These are phyloP conservation scores for Myrica gale DNA, from an alignment of 306 rosid species.

Conservation along the genomic window DNA sequence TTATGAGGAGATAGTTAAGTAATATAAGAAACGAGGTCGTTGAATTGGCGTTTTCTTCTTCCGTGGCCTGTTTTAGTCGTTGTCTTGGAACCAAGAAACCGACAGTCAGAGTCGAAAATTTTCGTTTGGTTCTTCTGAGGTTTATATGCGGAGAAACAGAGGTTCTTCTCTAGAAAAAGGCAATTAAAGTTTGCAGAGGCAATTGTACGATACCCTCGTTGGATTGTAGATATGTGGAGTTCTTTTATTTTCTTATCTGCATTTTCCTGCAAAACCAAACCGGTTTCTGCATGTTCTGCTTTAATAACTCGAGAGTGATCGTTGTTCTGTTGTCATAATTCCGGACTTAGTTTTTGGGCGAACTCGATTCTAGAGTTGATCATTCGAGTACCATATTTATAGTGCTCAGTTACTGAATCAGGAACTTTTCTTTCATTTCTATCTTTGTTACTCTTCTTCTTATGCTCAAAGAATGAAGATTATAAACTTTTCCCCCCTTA, in stretches of 20 bases:
- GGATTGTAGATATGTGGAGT: not conserved
- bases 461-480: not conserved
- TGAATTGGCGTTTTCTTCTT: not conserved
- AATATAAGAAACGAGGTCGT: not conserved
- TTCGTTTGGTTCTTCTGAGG: not conserved
- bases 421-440: not conserved
- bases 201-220: not conserved
- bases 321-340: not conserved
- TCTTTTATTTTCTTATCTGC: not conserved
- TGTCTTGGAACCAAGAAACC: not conserved
- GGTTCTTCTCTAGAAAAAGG: not conserved
- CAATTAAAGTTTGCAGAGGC: not conserved
- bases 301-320: not conserved
- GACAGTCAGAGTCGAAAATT: not conserved
- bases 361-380: not conserved
- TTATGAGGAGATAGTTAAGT: constrained; percentile 1
- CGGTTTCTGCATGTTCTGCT: not conserved
- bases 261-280: not conserved
- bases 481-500: not conserved
- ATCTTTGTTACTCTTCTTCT: not conserved
- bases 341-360: not conserved
- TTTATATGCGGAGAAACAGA: not conserved
- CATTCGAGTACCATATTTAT: not conserved
- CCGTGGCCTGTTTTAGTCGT: not conserved
- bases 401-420: not conserved